Percentiles rank a stretch among this genome's conserved stretches.
Conservation (phyloP, 345 rosid species). For the Rhodamnia rubescens region DNA sequence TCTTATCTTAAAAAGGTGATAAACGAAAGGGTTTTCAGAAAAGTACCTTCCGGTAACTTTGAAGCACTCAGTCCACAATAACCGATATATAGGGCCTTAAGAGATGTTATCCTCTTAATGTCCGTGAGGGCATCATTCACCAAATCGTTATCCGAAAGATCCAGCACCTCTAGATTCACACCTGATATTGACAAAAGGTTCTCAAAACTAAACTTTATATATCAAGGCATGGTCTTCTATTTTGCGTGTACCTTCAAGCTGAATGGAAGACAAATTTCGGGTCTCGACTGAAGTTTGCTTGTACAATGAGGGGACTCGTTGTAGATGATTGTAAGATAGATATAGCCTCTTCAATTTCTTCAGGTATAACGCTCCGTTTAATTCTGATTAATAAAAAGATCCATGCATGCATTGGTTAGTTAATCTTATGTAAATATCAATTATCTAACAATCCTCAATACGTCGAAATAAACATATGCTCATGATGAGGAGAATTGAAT, state of each 20-base stretch:
- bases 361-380: neutral
- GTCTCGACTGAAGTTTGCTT: neutral
- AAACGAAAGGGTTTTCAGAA: neutral
- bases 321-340: rapidly evolving
- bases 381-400: neutral
- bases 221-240: neutral
- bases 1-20: neutral
- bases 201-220: neutral
- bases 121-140: neutral
- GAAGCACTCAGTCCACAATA: rapidly evolving
- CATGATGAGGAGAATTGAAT: neutral
- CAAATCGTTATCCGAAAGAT: rapidly evolving
- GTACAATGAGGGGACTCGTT: neutral
- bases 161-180: neutral
- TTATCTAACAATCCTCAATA: neutral
- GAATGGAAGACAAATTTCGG: neutral
- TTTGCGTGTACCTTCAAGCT: neutral
- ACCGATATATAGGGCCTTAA: neutral
- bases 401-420: neutral
- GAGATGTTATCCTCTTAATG: neutral
- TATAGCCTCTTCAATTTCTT: neutral
- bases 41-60: neutral
- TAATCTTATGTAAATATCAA: neutral
- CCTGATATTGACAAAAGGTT: neutral
- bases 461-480: neutral